These are phyloP conservation scores for Pythium volutum DNA, from an alignment of 352 stramenopile genomes.

Conservation along the genomic window DNA sequence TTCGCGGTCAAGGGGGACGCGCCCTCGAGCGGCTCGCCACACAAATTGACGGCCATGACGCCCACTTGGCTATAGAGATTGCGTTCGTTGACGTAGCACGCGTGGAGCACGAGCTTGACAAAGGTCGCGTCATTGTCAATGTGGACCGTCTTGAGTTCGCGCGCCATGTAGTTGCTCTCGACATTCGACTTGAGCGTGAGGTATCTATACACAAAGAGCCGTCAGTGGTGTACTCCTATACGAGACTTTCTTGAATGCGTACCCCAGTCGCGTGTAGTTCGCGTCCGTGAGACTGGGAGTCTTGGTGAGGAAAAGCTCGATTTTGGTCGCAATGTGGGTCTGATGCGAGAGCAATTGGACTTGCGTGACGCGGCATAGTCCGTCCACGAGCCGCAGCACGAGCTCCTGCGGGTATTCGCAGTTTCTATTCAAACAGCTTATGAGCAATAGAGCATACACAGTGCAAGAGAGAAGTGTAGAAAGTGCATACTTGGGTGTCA, in stretches of 20 bases:
- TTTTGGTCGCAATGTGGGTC: constrained; percentile 90
- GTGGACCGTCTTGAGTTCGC: constrained; percentile 92
- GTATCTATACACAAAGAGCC: constrained; percentile 29
- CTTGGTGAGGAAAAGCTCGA: constrained; percentile 89
- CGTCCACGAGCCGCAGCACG: constrained; percentile 75
- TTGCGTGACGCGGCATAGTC: constrained; percentile 68
- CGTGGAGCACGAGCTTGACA: constrained; percentile 88
- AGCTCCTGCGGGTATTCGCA: constrained; percentile 94
- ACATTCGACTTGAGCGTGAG: constrained; percentile 82
- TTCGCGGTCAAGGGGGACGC: not conserved
- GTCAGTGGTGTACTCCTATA: not conserved
- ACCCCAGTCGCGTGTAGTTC: constrained; percentile 78
- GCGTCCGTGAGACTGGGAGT: constrained; percentile 41
- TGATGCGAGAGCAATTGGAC: constrained; percentile 92
- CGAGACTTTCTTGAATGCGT: not conserved
- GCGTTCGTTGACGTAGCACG: constrained; percentile 86
- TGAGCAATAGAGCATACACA: not conserved
- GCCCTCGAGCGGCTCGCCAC: constrained; percentile 50
- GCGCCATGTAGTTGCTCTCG: constrained; percentile 80
- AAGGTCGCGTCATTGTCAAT: constrained; percentile 83
- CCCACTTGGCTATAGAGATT: constrained; percentile 92
- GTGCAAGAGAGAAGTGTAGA: not conserved
- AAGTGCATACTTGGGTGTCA: constrained; percentile 67
- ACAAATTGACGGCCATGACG: constrained; percentile 89
- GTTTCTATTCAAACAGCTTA: constrained; percentile 51